phyloP scores from a whole-genome alignment of 2,329 filamentous ascomycete species.

The Alternaria atra region DNA sequence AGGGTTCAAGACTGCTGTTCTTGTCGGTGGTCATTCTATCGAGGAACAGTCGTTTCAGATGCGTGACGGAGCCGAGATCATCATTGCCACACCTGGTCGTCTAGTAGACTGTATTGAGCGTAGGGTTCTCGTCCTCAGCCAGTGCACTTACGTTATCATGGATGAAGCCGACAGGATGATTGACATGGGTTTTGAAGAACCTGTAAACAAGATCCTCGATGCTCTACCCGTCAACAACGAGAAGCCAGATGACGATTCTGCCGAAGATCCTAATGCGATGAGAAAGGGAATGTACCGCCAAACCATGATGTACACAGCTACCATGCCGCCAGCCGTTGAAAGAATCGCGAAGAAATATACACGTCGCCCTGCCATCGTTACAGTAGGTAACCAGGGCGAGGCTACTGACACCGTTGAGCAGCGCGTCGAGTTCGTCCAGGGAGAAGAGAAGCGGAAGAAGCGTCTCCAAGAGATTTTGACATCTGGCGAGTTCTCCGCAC shows the following conservation, averaged over 20 bases:
- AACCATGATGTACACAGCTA: slow-evolving; percentile 99
- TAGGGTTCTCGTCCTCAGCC: slow-evolving; percentile 87
- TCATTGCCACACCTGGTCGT: slow-evolving; percentile 97
- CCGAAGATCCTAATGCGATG: slow-evolving; percentile 89
- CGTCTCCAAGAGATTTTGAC: slow-evolving; percentile 89
- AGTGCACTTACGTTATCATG: slow-evolving; percentile 99
- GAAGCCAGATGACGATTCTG: slow-evolving; percentile 92
- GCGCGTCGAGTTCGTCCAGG: slow-evolving; percentile 87
- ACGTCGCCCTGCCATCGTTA: slow-evolving; percentile 89
- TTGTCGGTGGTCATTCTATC: slow-evolving; percentile 95
- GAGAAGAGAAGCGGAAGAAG: slow-evolving; percentile 97
- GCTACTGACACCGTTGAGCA: slow-evolving; percentile 98
- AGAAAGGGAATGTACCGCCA: slow-evolving; percentile 86
- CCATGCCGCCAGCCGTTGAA: slow-evolving; percentile 92
- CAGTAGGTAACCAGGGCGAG: slow-evolving; percentile 92
- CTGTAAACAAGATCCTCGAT: slow-evolving; percentile 96
- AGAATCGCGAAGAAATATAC: slow-evolving; percentile 98
- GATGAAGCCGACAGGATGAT: slow-evolving; percentile 99
- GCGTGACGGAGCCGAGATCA: slow-evolving; percentile 92
- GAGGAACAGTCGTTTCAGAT: slow-evolving; percentile 93
- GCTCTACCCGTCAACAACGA: slow-evolving; percentile 91
- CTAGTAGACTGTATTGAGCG: slow-evolving; percentile 97
- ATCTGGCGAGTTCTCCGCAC: slow-evolving; percentile 80
- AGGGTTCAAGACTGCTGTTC: slow-evolving; percentile 93
- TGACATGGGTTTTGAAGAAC: slow-evolving; percentile 96